phyloP scores from a whole-genome alignment of 2,329 filamentous ascomycete species.

The Cadophora luteo-olivacea region DNA sequence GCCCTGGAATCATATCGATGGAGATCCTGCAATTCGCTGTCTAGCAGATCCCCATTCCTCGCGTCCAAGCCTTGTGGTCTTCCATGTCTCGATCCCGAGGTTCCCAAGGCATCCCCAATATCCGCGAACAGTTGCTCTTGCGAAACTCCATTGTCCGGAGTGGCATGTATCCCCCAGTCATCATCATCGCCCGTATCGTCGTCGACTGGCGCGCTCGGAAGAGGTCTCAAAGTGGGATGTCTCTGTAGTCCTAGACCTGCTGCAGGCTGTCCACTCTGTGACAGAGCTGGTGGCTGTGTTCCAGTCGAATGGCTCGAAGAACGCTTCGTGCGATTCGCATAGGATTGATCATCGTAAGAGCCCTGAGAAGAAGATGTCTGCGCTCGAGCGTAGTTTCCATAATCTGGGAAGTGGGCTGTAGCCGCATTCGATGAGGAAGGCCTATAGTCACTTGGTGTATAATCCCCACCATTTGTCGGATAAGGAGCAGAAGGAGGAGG shows the following conservation, averaged over 20 bases:
- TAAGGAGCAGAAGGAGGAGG: slow-evolving; percentile 36
- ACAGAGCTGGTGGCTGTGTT: slow-evolving; percentile 27
- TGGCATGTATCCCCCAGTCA: slow-evolving; percentile 39
- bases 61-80: slow-evolving; percentile 29
- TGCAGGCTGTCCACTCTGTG: slow-evolving; percentile 26
- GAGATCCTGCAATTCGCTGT: slow-evolving; percentile 56
- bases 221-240: slow-evolving; percentile 44
- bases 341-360: slow-evolving; percentile 35
- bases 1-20: slow-evolving; percentile 58
- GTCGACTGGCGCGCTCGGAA: slow-evolving; percentile 43
- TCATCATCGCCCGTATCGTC: slow-evolving; percentile 38
- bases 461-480: slow-evolving; percentile 40
- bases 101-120: slow-evolving; percentile 45
- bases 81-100: slow-evolving; percentile 30
- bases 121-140: slow-evolving; percentile 46
- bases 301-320: slow-evolving; percentile 34
- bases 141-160: slow-evolving; percentile 38
- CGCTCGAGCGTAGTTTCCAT: slow-evolving; percentile 34
- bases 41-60: slow-evolving; percentile 54
- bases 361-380: slow-evolving; percentile 28
- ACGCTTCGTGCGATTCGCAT: slow-evolving; percentile 34
- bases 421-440: slow-evolving; percentile 27
- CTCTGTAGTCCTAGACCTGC: slow-evolving; percentile 37
- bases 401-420: slow-evolving; percentile 37
- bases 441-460: slow-evolving; percentile 37